A percentile compares a stretch with the other conserved stretches of the same genome.
phyloP scores from a whole-genome alignment of 257 asterid species.

The Nicotiana tomentosiformis region DNA sequence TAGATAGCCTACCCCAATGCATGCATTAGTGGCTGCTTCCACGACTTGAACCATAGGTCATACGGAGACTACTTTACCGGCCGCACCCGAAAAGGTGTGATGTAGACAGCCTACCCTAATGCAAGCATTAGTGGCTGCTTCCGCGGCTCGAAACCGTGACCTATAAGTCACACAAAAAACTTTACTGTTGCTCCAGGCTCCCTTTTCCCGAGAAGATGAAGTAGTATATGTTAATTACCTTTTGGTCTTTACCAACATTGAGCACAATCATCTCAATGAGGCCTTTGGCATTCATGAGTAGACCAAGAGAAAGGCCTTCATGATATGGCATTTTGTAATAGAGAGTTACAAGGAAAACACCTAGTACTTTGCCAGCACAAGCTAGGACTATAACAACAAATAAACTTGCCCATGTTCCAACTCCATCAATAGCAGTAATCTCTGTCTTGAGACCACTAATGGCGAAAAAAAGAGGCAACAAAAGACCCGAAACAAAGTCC shows the following conservation, averaged over 20 bases:
- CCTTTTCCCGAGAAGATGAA: not conserved
- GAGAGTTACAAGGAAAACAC: slow-evolving; percentile 64
- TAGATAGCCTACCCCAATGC: too few relatives aligned
- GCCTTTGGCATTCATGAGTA: slow-evolving; percentile 94
- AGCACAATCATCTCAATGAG: slow-evolving; percentile 92
- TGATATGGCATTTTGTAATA: slow-evolving; percentile 68
- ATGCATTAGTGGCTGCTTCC: too few relatives aligned
- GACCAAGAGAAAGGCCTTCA: slow-evolving; percentile 85
- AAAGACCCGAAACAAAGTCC: slow-evolving; percentile 81
- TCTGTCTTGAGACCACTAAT: slow-evolving; percentile 86
- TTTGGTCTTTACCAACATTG: slow-evolving; percentile 94
- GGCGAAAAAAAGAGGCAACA: slow-evolving; percentile 83
- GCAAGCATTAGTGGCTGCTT: too few relatives aligned
- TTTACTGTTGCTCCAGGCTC: too few relatives aligned
- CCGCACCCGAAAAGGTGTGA: accelerated
- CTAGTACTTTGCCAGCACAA: slow-evolving; percentile 75
- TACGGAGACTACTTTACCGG: too few relatives aligned
- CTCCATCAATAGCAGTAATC: slow-evolving; percentile 38
- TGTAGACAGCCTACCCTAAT: too few relatives aligned
- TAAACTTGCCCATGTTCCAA: slow-evolving; percentile 53
- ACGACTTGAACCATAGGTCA: too few relatives aligned
- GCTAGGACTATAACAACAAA: slow-evolving; percentile 56
- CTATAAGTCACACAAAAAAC: too few relatives aligned
- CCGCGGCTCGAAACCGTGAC: too few relatives aligned
- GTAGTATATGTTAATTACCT: slow-evolving; percentile 28